Conservation (phyloP, 2,329 filamentous ascomycete species). For the Neopestalotiopsis rosae region DNA sequence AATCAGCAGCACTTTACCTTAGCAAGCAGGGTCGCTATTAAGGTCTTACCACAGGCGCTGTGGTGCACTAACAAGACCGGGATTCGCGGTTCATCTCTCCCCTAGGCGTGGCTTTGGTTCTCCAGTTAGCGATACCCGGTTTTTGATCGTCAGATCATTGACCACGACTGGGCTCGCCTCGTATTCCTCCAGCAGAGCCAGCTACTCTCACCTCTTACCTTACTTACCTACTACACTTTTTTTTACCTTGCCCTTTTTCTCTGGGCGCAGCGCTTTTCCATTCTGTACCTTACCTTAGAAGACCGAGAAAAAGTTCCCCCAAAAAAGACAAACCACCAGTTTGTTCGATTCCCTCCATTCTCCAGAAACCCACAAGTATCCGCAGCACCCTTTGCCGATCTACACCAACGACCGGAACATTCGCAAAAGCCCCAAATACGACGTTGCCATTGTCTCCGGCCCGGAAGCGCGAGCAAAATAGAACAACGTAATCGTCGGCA, state of each 20-base stretch:
- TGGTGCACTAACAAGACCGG: constrained; percentile 9
- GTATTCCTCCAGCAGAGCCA: constrained; percentile 3
- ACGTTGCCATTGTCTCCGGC: background rate
- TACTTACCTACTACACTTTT: no score
- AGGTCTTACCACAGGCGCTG: constrained; percentile 13
- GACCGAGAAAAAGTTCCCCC: background rate
- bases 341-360: background rate
- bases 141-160: constrained; percentile 19
- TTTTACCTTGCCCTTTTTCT: background rate
- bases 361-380: constrained; percentile 4
- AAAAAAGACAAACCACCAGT: background rate
- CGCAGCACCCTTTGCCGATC: background rate
- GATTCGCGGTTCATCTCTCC: constrained; percentile 7
- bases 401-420: background rate
- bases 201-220: no score
- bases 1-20: background rate
- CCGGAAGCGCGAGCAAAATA: background rate
- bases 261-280: constrained; percentile 2
- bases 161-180: constrained; percentile 11
- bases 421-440: constrained; percentile 8
- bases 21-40: constrained; percentile 11
- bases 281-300: background rate
- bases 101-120: constrained; percentile 1
- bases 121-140: constrained; percentile 14
- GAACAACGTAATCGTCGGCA: constrained; percentile 12